These are phyloP conservation scores for Begonia fuchsioides DNA, from an alignment of 306 rosid species.

Conservation along the genomic window DNA sequence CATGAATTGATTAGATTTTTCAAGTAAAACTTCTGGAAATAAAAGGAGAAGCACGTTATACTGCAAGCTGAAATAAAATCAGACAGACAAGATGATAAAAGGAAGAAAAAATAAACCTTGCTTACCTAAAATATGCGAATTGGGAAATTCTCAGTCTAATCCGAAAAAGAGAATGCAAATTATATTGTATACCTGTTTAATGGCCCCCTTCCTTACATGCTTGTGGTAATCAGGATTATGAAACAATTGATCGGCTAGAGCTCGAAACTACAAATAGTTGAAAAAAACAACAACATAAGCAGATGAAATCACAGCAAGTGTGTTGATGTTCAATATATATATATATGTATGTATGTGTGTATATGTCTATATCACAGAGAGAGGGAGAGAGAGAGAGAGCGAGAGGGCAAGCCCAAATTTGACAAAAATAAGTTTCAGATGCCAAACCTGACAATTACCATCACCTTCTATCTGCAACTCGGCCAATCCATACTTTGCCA, in stretches of 20 bases:
- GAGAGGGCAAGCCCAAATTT: background rate
- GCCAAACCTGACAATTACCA: constrained; percentile 93
- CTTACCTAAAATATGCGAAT: too few species aligned
- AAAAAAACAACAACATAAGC: constrained; percentile 11
- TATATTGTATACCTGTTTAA: constrained; percentile 61
- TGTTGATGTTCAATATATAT: background rate
- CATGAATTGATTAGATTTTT: too few species aligned
- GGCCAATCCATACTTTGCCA: constrained; percentile 65
- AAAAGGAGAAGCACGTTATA: too few species aligned
- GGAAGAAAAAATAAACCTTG: too few species aligned
- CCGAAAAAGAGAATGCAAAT: constrained; percentile 7
- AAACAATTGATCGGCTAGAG: constrained; percentile 91
- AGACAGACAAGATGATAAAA: too few species aligned
- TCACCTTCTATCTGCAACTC: constrained; percentile 97
- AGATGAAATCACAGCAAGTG: constrained; percentile 1
- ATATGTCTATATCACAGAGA: too few species aligned
- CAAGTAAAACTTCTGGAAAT: too few species aligned
- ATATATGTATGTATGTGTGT: too few species aligned
- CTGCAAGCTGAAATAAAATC: too few species aligned
- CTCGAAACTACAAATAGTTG: constrained; percentile 68
- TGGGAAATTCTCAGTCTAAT: background rate
- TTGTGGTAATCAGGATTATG: constrained; percentile 74
- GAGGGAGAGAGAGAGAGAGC: background rate
- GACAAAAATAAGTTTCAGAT: constrained; percentile 2
- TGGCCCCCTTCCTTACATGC: constrained; percentile 78